These are phyloP conservation scores for Cutaneotrichosporon daszewskae DNA, from an alignment of 1,284 basidiomycete genomes.

Conservation along the genomic window DNA sequence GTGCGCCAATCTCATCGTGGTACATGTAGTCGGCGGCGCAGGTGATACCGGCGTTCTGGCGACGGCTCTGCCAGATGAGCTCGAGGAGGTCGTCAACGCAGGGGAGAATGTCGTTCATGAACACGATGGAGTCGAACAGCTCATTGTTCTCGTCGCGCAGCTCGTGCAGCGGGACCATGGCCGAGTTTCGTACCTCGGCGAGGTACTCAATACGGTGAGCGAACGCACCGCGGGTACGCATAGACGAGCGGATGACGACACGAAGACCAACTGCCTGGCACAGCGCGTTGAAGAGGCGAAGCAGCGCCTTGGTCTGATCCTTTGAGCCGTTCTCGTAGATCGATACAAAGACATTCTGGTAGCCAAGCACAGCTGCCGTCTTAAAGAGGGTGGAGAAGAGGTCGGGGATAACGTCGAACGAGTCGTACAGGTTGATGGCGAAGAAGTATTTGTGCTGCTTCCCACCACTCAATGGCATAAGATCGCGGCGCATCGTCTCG, in stretches of 20 bases:
- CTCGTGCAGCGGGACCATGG: slow-evolving; percentile 87
- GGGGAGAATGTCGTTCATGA: slow-evolving; percentile 97
- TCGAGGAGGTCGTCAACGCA: slow-evolving; percentile 93
- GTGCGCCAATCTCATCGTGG: slow-evolving; percentile 82
- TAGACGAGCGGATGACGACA: slow-evolving; percentile 81
- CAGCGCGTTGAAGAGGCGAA: slow-evolving; percentile 85
- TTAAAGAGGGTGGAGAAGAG: slow-evolving; percentile 93
- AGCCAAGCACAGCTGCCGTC: slow-evolving; percentile 78
- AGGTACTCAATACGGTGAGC: slow-evolving; percentile 98
- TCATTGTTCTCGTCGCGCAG: slow-evolving; percentile 81
- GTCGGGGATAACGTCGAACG: slow-evolving; percentile 95
- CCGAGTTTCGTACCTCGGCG: slow-evolving; percentile 90
- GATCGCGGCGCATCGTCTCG: slow-evolving; percentile 46
- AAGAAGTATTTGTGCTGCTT: slow-evolving; percentile 89
- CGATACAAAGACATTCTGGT: slow-evolving; percentile 91
- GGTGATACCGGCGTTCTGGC: slow-evolving; percentile 91
- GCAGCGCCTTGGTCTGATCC: slow-evolving; percentile 91
- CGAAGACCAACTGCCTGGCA: slow-evolving; percentile 81
- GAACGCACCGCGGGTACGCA: slow-evolving; percentile 87
- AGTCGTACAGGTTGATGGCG: slow-evolving; percentile 95
- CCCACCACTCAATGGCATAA: slow-evolving; percentile 27
- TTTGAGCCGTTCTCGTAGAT: slow-evolving; percentile 96
- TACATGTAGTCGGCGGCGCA: slow-evolving; percentile 98
- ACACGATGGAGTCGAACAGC: slow-evolving; percentile 87
- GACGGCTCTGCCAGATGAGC: slow-evolving; percentile 85